These are phyloP conservation scores for Ascochyta viciae-villosae DNA, from an alignment of 2,329 filamentous ascomycete genomes.

Conservation along the genomic window DNA sequence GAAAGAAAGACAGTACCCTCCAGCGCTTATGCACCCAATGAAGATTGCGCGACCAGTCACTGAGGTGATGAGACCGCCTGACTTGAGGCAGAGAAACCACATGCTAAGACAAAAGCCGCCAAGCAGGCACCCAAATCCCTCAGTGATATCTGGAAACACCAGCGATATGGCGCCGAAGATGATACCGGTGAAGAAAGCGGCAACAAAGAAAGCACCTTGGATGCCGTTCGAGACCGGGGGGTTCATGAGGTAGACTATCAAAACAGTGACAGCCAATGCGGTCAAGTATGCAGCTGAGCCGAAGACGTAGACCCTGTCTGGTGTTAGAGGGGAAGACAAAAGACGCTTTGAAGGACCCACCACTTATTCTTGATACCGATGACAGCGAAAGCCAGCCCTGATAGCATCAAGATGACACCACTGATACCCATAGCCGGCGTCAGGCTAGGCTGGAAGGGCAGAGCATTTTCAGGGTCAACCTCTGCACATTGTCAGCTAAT, in stretches of 20 bases:
- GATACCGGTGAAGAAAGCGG: constrained; percentile 73
- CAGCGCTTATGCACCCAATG: constrained; percentile 74
- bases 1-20: constrained; percentile 72
- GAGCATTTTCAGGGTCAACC: constrained; percentile 30
- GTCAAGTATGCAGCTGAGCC: constrained; percentile 78
- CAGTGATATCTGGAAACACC: constrained; percentile 83
- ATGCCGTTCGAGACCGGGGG: constrained; percentile 75
- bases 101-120: constrained; percentile 86
- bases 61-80: constrained; percentile 74
- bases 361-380: constrained; percentile 83
- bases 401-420: constrained; percentile 76
- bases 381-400: constrained; percentile 74
- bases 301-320: constrained; percentile 58
- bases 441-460: constrained; percentile 76
- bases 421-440: constrained; percentile 83
- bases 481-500: constrained; percentile 12
- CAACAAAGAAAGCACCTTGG: constrained; percentile 87
- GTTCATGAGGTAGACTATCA: constrained; percentile 89
- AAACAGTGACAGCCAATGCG: constrained; percentile 75
- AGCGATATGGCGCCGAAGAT: constrained; percentile 76
- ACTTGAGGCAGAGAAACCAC: constrained; percentile 84
- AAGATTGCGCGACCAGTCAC: constrained; percentile 73
- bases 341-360: constrained; percentile 39
- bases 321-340: constrained; percentile 21
- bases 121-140: constrained; percentile 84